A percentile compares a stretch with the other conserved stretches of the same genome.
phyloP scores from a whole-genome alignment of 257 asterid species.

The Avicennia marina region DNA sequence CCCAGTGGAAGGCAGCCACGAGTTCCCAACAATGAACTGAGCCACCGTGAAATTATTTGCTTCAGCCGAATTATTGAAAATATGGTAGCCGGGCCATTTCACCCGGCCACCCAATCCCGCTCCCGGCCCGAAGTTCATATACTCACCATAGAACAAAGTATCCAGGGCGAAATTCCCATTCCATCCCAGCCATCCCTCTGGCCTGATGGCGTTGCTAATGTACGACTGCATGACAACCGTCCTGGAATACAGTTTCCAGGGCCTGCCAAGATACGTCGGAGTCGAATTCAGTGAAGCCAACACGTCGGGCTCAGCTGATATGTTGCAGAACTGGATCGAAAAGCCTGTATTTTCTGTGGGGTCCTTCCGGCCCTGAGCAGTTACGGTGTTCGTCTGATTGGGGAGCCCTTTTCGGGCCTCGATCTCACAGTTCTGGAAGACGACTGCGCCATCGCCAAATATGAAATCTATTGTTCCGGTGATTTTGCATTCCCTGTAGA shows the following conservation, averaged over 20 bases:
- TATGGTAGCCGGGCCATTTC: slow-evolving; percentile 51
- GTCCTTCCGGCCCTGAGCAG: slow-evolving; percentile 51
- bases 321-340: slow-evolving; percentile 45
- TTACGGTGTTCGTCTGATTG: slow-evolving; percentile 52
- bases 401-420: slow-evolving; percentile 42
- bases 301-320: slow-evolving; percentile 37
- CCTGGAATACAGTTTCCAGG: slow-evolving; percentile 47
- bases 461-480: slow-evolving; percentile 60
- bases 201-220: slow-evolving; percentile 36
- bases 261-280: slow-evolving; percentile 47
- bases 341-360: slow-evolving; percentile 34
- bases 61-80: slow-evolving; percentile 25
- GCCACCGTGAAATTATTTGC: slow-evolving; percentile 42
- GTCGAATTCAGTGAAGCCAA: slow-evolving; percentile 33
- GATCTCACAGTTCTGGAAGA: slow-evolving; percentile 45
- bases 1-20: slow-evolving; percentile 65
- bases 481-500: slow-evolving; percentile 47
- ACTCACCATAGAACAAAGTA: slow-evolving; percentile 48
- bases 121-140: slow-evolving; percentile 47
- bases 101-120: slow-evolving; percentile 36
- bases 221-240: slow-evolving; percentile 53
- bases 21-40: slow-evolving; percentile 42
- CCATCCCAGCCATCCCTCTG: slow-evolving; percentile 67
- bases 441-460: slow-evolving; percentile 44
- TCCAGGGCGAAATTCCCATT: slow-evolving; percentile 34